phyloP scores from a whole-genome alignment of 1,284 basidiomycete genomes.

The Marasmius sp. region DNA sequence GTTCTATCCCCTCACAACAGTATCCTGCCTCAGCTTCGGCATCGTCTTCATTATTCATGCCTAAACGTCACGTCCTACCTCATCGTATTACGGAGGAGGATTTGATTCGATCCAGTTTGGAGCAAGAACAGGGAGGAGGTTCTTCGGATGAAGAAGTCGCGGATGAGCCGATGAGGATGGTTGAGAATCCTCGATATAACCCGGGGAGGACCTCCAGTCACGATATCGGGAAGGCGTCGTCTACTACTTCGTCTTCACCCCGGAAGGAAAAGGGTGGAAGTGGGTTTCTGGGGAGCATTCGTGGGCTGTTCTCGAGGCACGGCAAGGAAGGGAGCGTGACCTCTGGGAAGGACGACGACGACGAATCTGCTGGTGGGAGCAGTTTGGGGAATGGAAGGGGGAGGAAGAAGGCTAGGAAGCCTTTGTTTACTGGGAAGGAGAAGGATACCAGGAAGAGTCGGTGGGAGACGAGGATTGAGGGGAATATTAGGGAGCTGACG shows the following conservation, averaged over 20 bases:
- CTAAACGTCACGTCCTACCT: slow-evolving; percentile 29
- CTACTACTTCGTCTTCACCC: slow-evolving; percentile 3
- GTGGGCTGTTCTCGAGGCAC: slow-evolving; percentile 35
- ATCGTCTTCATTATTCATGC: slow-evolving; percentile 6
- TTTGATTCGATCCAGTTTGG: slow-evolving; percentile 7
- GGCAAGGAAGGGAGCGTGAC: background rate
- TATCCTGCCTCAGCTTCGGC: slow-evolving; percentile 12
- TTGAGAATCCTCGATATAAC: slow-evolving; percentile 61
- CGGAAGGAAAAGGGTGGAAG: slow-evolving; percentile 2
- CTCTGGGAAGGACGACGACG: slow-evolving; percentile 10
- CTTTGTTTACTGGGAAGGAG: slow-evolving; percentile 18
- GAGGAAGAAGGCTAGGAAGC: slow-evolving; percentile 14
- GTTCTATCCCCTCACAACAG: background rate
- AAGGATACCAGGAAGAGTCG: slow-evolving; percentile 10
- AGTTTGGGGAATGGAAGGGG: slow-evolving; percentile 12
- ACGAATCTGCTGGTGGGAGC: slow-evolving; percentile 8
- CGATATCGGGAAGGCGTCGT: background rate
- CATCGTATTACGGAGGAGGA: slow-evolving; percentile 47
- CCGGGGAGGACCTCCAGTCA: slow-evolving; percentile 14
- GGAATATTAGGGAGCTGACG: slow-evolving; percentile 36
- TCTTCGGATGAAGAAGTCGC: slow-evolving; percentile 17
- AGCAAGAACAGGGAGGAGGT: slow-evolving; percentile 10
- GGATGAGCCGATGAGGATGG: slow-evolving; percentile 41
- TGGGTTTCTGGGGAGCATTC: slow-evolving; percentile 41
- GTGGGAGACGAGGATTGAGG: slow-evolving; percentile 52